These are phyloP conservation scores for Diutina sp. DNA, from an alignment of 1,139 yeast species.

Conservation along the genomic window DNA sequence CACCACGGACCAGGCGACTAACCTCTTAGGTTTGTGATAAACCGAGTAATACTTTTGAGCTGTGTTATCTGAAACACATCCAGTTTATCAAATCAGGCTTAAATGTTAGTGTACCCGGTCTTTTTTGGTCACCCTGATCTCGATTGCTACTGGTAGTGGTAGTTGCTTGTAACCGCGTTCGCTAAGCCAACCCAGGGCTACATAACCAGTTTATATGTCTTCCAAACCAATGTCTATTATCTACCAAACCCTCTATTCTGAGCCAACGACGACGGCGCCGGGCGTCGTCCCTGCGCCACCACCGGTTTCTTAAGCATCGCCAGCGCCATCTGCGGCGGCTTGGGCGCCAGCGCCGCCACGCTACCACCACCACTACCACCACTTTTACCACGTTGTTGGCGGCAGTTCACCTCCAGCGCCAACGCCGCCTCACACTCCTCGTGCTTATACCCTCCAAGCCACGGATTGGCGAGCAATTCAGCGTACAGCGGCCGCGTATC, in stretches of 20 bases:
- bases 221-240: neutral
- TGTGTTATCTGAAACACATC: no score
- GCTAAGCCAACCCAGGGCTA: no score
- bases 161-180: no score
- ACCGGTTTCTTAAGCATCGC: neutral
- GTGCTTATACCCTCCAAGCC: conserved; percentile 44
- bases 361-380: neutral
- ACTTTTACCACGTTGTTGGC: neutral
- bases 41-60: no score
- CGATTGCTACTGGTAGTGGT: no score
- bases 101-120: no score
- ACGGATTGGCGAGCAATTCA: conserved; percentile 63
- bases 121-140: no score
- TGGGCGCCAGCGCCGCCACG: neutral
- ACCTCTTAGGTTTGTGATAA: no score
- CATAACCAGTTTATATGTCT: no score
- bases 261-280: neutral
- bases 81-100: no score
- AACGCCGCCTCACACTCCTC: neutral
- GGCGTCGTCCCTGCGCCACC: neutral
- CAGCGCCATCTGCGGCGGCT: neutral
- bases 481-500: conserved; percentile 74
- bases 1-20: no score
- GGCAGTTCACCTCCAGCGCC: neutral
- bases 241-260: neutral